Evolutionary conservation across 495 filamentous ascomycete genomes (phyloP), one percentile per base, ranked within the genome.

Genomic region (Baudoinia panamericana): DNA sequence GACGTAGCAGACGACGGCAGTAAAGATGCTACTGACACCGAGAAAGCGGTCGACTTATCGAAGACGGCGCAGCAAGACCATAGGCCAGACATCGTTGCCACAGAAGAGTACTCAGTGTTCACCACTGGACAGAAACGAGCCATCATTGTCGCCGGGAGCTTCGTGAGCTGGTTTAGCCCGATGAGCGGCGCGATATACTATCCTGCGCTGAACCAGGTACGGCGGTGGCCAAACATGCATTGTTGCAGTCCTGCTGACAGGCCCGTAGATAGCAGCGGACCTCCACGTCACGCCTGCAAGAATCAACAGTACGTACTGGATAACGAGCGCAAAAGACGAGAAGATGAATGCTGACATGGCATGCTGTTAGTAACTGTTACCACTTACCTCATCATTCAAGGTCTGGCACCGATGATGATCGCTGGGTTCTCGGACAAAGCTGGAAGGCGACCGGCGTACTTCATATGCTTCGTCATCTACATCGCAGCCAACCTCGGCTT

Each of bases 401-500:
- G 60, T 5, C 41, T 75, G 6, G 59, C 63, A 3, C 68, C 71
- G 1, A 59, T 61, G 0, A 59, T 75, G 40, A 60, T 66, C 5
- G 68, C 57, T 6, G 56, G 53, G 11, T 63, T 71, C 28, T 63
- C 69, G 0, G 71, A 75, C 48, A 48, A 41, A 10, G 38, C 62
- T 13, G 69, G 71, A 5, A 58, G 71, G 5, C 58, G 69, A 0
- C 65, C 63, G 3, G 59, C 61, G 9, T 68, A 65, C 38, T 36
- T 72, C 12, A 50, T 62, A 7, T 52, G 53, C 12, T 64, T 72
- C 30, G 42, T 42, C 22, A 53, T 70, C 39, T 73, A 67, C 51
- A 43, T 66, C 11, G 59, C 42, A 2, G 63, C 63, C 0, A 70
- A 66, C 38, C 65, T 73, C 23, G 70, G 65, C 0, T 59, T 75